A percentile compares a stretch with the other conserved stretches of the same genome.
Evolutionary conservation across 768 basidiomycete species (phyloP).

Genomic region (Neoboletus brunneissimus): DNA sequence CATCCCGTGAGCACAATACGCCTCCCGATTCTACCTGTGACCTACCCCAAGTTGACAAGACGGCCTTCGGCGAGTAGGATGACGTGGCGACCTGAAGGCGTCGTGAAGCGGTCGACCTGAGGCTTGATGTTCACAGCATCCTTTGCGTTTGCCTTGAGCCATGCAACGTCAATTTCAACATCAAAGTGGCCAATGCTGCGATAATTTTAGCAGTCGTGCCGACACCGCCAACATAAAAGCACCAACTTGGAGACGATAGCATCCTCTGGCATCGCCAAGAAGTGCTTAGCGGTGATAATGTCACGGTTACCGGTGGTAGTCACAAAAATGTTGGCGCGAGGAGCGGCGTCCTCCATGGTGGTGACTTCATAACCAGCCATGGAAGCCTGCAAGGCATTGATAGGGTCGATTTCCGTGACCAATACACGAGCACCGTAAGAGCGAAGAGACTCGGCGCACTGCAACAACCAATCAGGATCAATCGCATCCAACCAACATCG

Average conservation of each 20-base stretch:
- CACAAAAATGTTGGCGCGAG: slow-evolving; percentile 87
- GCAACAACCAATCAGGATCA: slow-evolving; percentile 3
- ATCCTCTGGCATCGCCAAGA: slow-evolving; percentile 93
- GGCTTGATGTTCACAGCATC: slow-evolving; percentile 91
- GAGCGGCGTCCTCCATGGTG: slow-evolving; percentile 97
- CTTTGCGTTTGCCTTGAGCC: slow-evolving; percentile 93
- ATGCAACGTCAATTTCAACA: slow-evolving; percentile 93
- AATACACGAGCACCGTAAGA: slow-evolving; percentile 98
- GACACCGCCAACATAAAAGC: not conserved
- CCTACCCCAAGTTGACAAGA: slow-evolving; percentile 95
- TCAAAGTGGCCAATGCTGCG: slow-evolving; percentile 82
- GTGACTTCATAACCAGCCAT: slow-evolving; percentile 99
- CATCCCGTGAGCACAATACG: slow-evolving; percentile 5
- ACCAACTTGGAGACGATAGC: slow-evolving; percentile 96
- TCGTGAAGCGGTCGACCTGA: slow-evolving; percentile 97
- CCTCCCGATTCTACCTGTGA: not conserved
- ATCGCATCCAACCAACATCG: not conserved
- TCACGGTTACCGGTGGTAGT: slow-evolving; percentile 99
- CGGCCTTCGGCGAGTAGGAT: slow-evolving; percentile 98
- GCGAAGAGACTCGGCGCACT: slow-evolving; percentile 96
- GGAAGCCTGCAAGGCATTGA: slow-evolving; percentile 99
- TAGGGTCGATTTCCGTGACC: slow-evolving; percentile 98
- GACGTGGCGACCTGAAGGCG: slow-evolving; percentile 88
- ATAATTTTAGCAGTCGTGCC: slow-evolving; percentile 11
- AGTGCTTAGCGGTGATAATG: slow-evolving; percentile 92